phyloP scores from a whole-genome alignment of 164 flowering plant species.

The Tetrastigma voinierianum region DNA sequence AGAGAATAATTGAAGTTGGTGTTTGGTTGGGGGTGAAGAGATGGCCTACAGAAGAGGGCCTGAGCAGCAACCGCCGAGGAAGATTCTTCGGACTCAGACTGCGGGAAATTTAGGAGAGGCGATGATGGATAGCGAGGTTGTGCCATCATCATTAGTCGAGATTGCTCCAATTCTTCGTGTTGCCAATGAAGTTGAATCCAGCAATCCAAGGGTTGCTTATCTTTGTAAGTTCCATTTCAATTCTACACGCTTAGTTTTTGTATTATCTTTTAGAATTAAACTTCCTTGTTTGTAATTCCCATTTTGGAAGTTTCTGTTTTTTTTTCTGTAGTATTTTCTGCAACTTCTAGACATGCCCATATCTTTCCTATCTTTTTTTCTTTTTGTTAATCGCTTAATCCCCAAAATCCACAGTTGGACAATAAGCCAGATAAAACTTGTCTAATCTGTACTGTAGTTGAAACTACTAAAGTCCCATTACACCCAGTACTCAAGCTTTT shows the following conservation, averaged over 20 bases:
- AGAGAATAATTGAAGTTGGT: not conserved
- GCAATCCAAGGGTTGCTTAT: slow-evolving; percentile 78
- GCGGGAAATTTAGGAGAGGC: slow-evolving; percentile 70
- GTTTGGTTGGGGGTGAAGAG: not conserved
- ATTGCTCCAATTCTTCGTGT: slow-evolving; percentile 90
- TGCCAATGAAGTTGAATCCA: slow-evolving; percentile 77
- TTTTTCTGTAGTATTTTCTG: too few species aligned
- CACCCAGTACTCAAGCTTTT: too few species aligned
- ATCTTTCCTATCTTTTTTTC: too few species aligned
- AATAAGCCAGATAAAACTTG: too few species aligned
- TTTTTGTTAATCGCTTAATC: too few species aligned
- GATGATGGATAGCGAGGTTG: slow-evolving; percentile 71
- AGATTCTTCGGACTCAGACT: slow-evolving; percentile 57
- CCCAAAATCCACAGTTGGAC: too few species aligned
- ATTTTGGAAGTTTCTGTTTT: too few species aligned
- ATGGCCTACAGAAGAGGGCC: slow-evolving; percentile 37
- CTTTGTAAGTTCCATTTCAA: slow-evolving; percentile 51
- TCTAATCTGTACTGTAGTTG: too few species aligned
- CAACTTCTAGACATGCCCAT: too few species aligned
- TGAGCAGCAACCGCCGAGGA: slow-evolving; percentile 43
- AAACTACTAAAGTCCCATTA: too few species aligned
- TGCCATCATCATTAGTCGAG: slow-evolving; percentile 74
- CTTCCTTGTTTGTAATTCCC: not conserved
- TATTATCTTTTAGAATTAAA: not conserved
- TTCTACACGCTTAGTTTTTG: not conserved